Evolutionary conservation across 2,329 filamentous ascomycete species (phyloP), one percentile per base, ranked within the genome.

Genomic region (Botryosphaeria dothidea): DNA sequence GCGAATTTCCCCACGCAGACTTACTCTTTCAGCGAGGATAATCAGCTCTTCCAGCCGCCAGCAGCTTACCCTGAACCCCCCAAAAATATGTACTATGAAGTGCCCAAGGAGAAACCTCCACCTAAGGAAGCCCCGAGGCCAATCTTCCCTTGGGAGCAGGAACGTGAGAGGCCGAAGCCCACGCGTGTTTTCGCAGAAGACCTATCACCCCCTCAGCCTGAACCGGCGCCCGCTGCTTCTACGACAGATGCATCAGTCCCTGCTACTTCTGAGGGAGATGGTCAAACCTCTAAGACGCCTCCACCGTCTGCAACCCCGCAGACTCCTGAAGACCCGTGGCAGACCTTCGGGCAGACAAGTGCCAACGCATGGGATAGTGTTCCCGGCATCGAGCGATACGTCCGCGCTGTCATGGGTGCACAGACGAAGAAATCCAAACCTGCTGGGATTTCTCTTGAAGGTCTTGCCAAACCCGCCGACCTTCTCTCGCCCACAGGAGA

Each of bases 351-450:
- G n/a, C 85, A 88, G 52, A 86, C 27, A n/a, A 21, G 83, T 58
- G 73, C 69, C 61, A 99, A 98, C 77, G 93, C 92, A 17, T 99
- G 95, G 95, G 95, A 99, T 72, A 91, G 92, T 62, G 86, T 96
- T 61, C 91, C 92, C 13, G 90, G 92, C 69, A 99, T 99, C 71
- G 89, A 92, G 72, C 86, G 87, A 68, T 99, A 97, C 74, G 91
- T 98, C 63, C 91, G 92, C 68, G 85, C 87, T 62, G 82, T 96
- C 64, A 79, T 80, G 61, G 74, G 78, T 4, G 88, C 90, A 71
- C 88, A 89, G 75, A 84, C 86, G 72, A 84, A 83, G 65, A 83
- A 82, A 66, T 83, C 76, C 61, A 82, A 80, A 67, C 69, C 71
- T 9, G 67, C 83, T 21, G 31, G 54, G 36, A 34, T 65, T 66